Conservation (phyloP, 1,284 basidiomycete species). For the Volvariella volvacea region DNA sequence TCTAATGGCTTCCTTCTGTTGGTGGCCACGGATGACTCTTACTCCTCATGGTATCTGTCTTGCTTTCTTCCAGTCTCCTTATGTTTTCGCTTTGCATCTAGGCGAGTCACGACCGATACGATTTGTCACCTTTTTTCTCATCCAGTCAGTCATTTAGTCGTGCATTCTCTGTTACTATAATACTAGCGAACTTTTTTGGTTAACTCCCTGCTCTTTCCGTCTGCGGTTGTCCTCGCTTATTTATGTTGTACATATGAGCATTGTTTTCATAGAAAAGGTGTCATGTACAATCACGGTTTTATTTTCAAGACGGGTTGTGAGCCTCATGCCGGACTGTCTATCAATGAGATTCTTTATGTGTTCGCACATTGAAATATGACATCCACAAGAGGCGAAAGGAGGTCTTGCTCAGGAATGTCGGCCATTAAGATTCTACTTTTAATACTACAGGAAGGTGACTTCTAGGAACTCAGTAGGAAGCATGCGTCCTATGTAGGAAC, state of each 20-base stretch:
- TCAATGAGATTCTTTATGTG: too few relatives aligned
- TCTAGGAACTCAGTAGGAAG: too few relatives aligned
- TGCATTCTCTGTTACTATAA: constrained; percentile 16
- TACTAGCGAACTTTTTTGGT: constrained; percentile 25
- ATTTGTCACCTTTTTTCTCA: constrained; percentile 21
- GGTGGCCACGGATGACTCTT: constrained; percentile 3
- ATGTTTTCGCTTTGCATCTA: constrained; percentile 19
- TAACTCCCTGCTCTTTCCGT: constrained; percentile 23
- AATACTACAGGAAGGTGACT: too few relatives aligned
- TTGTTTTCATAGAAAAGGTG: constrained; percentile 21
- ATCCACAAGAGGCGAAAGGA: too few relatives aligned
- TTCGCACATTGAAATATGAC: too few relatives aligned
- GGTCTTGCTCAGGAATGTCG: too few relatives aligned
- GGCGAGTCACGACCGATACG: constrained; percentile 32
- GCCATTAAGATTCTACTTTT: too few relatives aligned
- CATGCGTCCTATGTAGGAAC: neutral
- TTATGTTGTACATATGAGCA: constrained; percentile 35
- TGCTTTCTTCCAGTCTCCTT: constrained; percentile 20
- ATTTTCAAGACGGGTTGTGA: constrained; percentile 17
- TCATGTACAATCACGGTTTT: constrained; percentile 19
- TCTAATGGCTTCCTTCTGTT: constrained; percentile 4
- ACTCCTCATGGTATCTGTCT: constrained; percentile 15
- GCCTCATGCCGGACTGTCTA: constrained; percentile 23
- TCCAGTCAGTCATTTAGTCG: constrained; percentile 16
- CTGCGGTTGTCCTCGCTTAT: constrained; percentile 21